Base-by-base conservation (phyloP, 768 basidiomycete genomes). In the Crassisporium funariophilum region DNA sequence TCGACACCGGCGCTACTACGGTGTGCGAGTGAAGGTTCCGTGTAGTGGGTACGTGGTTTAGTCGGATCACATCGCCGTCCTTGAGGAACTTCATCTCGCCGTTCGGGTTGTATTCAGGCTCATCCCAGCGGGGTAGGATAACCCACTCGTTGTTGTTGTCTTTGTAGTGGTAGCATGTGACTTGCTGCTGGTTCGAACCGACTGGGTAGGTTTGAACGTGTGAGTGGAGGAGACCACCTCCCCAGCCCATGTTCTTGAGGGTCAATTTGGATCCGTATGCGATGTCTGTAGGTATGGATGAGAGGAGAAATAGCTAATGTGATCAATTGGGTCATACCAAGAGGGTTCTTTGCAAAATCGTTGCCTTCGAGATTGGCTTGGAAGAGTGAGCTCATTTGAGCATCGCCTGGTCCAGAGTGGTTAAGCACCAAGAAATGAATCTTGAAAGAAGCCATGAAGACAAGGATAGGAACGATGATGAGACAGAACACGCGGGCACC, bases 91-190 rank as follows among this genome's bases (percentile, higher is more conserved):
- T 74, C 42, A 98, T 67, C 5, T 79, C 78, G 41, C 76, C 82
- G 41, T 88, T 78, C 4, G 80, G 81, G 56, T 91, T 77, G 59
- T 86, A 81, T 1, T 66, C 61, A 0, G 81, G 72, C 49, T 87
- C 82, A 24, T 87, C 81, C 97, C 95, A 98, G 1, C 73, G 75
- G 5, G 92, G 93, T 2, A 85, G 73, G 54, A 98, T 63, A 13
- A 71, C 58, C 88, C 92, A 98, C 35, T 98, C 77, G 71, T 99
- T 99, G 77, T 99, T 99, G 39, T 86, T 83, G 62, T 98, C 97
- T 71, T 97, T 98, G 81, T 99, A 98, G 71, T 99, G 97, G 65
- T 98, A 99, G 68, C 97, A 99, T 0, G 97, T 98, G 3, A 98
- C 84, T 67, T 99, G 97, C 59, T 98, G 97, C 62, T 98, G 97